Conservation (phyloP, 1,284 basidiomycete species). For the Ustilago hordei region DNA sequence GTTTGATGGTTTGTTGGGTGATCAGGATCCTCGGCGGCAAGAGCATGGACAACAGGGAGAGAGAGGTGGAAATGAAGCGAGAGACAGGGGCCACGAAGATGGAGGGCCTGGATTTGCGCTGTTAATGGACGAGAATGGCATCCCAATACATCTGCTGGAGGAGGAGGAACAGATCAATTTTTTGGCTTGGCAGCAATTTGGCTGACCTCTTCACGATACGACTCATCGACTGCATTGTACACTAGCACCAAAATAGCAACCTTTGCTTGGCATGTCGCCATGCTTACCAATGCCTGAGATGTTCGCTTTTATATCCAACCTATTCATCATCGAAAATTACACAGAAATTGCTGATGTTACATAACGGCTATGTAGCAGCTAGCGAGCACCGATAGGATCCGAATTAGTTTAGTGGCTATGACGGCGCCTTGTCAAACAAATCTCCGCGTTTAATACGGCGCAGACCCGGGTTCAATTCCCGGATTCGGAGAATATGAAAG, state of each 20-base stretch:
- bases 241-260: too few species aligned
- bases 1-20: conserved; percentile 40
- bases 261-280: too few species aligned
- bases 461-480: conserved; percentile 60
- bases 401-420: conserved; percentile 55
- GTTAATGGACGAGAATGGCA: conserved; percentile 36
- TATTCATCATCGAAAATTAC: too few species aligned
- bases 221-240: neutral
- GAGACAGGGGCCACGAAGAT: conserved; percentile 2
- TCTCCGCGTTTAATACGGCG: conserved; percentile 49
- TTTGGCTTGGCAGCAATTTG: conserved; percentile 37
- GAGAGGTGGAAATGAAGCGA: neutral
- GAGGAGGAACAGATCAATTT: conserved; percentile 36
- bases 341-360: too few species aligned
- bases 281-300: too few species aligned
- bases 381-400: conserved; percentile 8
- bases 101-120: conserved; percentile 22
- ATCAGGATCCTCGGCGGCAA: conserved; percentile 25
- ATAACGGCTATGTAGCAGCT: neutral
- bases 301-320: too few species aligned
- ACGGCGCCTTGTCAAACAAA: conserved; percentile 56
- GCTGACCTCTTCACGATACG: neutral
- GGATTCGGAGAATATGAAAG: conserved; percentile 46
- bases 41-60: neutral
- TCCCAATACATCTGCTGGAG: conserved; percentile 29